These are phyloP conservation scores for Candida schatavii DNA, from an alignment of 805 yeast genomes.

Conservation along the genomic window DNA sequence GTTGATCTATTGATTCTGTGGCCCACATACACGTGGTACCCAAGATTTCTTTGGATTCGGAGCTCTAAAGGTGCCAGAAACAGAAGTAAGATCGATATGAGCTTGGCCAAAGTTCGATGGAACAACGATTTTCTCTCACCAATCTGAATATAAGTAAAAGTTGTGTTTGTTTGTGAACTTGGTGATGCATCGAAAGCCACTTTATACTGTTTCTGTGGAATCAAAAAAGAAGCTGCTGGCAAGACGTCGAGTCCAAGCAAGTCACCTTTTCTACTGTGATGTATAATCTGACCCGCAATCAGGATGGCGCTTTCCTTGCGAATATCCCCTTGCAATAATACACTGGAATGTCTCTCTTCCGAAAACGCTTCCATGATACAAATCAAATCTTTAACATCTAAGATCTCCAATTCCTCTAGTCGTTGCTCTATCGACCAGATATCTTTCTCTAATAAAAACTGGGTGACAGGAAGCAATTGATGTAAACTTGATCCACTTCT, in stretches of 20 bases:
- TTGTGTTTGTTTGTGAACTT: slow-evolving; percentile 41
- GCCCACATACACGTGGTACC: slow-evolving; percentile 62
- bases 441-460: slow-evolving; percentile 53
- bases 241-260: slow-evolving; percentile 10
- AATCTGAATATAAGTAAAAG: slow-evolving; percentile 55
- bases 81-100: slow-evolving; percentile 48
- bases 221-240: slow-evolving; percentile 8
- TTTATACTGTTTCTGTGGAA: slow-evolving; percentile 33
- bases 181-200: slow-evolving; percentile 18
- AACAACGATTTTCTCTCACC: slow-evolving; percentile 42
- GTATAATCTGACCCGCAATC: slow-evolving; percentile 16
- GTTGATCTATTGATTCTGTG: slow-evolving; percentile 47
- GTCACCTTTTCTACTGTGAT: slow-evolving; percentile 4
- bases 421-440: slow-evolving; percentile 56
- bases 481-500: slow-evolving; percentile 42
- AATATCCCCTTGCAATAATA: slow-evolving; percentile 53
- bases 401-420: slow-evolving; percentile 51
- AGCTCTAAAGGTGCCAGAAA: slow-evolving; percentile 44
- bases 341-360: slow-evolving; percentile 30
- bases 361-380: slow-evolving; percentile 24
- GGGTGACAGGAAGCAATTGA: slow-evolving; percentile 48
- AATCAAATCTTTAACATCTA: slow-evolving; percentile 35
- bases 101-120: slow-evolving; percentile 39
- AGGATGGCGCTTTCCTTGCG: slow-evolving; percentile 13
- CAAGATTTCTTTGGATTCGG: slow-evolving; percentile 56